Evolutionary conservation across 148 eudicot species (phyloP), one percentile per base, ranked within the genome.

Genomic region (Pouteria glomerata): DNA sequence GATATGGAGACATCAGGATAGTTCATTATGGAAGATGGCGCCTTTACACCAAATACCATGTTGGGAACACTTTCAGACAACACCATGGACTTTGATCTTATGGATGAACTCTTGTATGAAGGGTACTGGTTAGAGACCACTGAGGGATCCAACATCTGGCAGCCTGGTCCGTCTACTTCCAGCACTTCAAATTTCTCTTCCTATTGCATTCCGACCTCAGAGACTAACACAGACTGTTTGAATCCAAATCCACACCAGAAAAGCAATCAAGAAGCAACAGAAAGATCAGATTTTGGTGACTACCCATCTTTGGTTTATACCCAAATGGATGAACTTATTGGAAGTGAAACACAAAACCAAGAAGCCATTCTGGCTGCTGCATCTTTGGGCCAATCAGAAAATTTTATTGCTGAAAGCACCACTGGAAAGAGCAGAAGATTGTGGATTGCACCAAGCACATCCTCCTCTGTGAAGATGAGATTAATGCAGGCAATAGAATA

Each of bases 121-220:
- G 96, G 95, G 18, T 87, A 82, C 74, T 91, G 97, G 98, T 76
- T 91, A 83, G 88, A 86, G 65, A 81, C 93, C 57, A 63, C 91
- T 47, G 80, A 76, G 63, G 87, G 77, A 56, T 84, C 82, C 57
- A 73, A 76, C 63, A 73, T 82, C 51, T 75, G 70, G 82, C 86
- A 77, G 64, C 66, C 81, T 14, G 75, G 61, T 59, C 79, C 77
- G 11, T 63, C 88, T 48, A 47, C 80, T 66, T 70, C 91, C 50
- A 75, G 76, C 26, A 44, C 79, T 68, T 79, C 76, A 50, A 80
- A 83, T 66, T 80, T 75, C 48, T 72, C 89, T 39, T 74, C 75
- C 11, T 67, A 60, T 55, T 66, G 61, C 55, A n/a, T 71, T 29
- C 71, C 86, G 68, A 30, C 68, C 67, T 63, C 63, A 13, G 82